phyloP scores from a whole-genome alignment of 2,329 filamentous ascomycete species.

The Fusarium subglutinans region DNA sequence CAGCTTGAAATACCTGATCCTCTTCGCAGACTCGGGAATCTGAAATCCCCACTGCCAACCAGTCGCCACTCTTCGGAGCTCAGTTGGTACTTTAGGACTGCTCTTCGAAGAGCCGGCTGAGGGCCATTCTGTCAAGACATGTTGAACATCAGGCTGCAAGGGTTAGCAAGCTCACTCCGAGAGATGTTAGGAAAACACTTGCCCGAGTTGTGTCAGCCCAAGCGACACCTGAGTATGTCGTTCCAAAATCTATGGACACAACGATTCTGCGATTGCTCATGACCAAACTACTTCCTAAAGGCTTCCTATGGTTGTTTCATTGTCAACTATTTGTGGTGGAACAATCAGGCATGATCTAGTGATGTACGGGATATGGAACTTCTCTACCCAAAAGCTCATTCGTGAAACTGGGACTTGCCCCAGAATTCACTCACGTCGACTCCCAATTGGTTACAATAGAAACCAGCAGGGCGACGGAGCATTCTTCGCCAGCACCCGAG shows the following conservation, averaged over 20 bases:
- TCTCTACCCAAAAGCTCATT: conserved; percentile 18
- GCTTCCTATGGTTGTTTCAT: conserved; percentile 32
- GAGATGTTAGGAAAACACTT: conserved; percentile 30
- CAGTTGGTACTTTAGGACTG: conserved; percentile 60
- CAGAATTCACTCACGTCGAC: conserved; percentile 25
- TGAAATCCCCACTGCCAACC: conserved; percentile 61
- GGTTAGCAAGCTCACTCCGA: conserved; percentile 34
- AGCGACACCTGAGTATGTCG: conserved; percentile 65
- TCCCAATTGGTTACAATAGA: conserved; percentile 22
- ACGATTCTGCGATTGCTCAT: conserved; percentile 55
- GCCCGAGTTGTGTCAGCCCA: conserved; percentile 57
- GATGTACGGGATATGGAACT: conserved; percentile 15
- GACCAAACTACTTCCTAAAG: conserved; percentile 24
- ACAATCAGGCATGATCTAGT: conserved; percentile 24
- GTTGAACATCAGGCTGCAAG: conserved; percentile 50
- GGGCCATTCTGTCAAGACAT: conserved; percentile 58
- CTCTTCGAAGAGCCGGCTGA: conserved; percentile 45
- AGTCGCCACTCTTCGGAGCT: conserved; percentile 53
- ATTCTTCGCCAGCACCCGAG: conserved; percentile 31
- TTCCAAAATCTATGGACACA: conserved; percentile 65
- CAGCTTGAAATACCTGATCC: conserved; percentile 60
- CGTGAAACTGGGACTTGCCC: conserved; percentile 25
- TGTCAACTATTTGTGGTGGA: conserved; percentile 31
- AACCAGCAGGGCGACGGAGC: conserved; percentile 26
- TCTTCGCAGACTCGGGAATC: conserved; percentile 53